A percentile compares a stretch with the other conserved stretches of the same genome.
Conservation (phyloP, 805 yeast species). For the Vanderwaltozyma polyspora region DNA sequence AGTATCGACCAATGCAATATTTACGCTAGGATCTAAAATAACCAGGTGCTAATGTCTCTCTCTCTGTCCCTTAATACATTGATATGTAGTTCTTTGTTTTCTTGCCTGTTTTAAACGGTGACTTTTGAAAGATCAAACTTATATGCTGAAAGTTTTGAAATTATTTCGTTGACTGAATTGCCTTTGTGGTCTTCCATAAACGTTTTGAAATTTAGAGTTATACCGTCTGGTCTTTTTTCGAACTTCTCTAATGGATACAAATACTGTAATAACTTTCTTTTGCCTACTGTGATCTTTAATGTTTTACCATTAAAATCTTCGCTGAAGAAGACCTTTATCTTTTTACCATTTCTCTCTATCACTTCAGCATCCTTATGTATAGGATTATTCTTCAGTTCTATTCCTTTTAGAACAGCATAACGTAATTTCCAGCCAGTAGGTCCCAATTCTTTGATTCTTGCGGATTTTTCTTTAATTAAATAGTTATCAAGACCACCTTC, state of each 20-base stretch:
- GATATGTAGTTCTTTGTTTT: not conserved
- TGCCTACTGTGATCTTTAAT: slow-evolving; percentile 47
- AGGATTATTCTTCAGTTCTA: slow-evolving; percentile 29
- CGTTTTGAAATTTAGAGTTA: slow-evolving; percentile 34
- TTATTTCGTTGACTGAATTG: slow-evolving; percentile 9
- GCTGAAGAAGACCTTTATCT: slow-evolving; percentile 38
- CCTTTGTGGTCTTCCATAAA: slow-evolving; percentile 37
- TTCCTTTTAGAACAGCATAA: slow-evolving; percentile 50
- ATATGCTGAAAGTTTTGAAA: slow-evolving; percentile 8
- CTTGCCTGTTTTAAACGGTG: too few relatives aligned
- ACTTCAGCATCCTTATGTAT: slow-evolving; percentile 29
- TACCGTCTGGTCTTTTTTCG: slow-evolving; percentile 34
- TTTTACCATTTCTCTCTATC: slow-evolving; percentile 25
- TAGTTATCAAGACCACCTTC: slow-evolving; percentile 95
- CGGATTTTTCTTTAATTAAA: slow-evolving; percentile 73
- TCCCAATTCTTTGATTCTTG: slow-evolving; percentile 86
- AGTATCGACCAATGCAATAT: too few relatives aligned
- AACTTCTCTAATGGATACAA: slow-evolving; percentile 42
- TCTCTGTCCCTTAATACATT: not conserved
- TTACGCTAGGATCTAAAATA: too few relatives aligned
- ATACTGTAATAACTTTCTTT: slow-evolving; percentile 45
- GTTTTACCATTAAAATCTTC: slow-evolving; percentile 34
- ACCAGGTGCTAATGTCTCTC: too few relatives aligned
- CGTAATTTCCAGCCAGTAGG: slow-evolving; percentile 85
- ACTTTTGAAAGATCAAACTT: slow-evolving; percentile 27